Conservation (phyloP, 2,329 filamentous ascomycete genomes). For the Chaetomium strumarium region DNA sequence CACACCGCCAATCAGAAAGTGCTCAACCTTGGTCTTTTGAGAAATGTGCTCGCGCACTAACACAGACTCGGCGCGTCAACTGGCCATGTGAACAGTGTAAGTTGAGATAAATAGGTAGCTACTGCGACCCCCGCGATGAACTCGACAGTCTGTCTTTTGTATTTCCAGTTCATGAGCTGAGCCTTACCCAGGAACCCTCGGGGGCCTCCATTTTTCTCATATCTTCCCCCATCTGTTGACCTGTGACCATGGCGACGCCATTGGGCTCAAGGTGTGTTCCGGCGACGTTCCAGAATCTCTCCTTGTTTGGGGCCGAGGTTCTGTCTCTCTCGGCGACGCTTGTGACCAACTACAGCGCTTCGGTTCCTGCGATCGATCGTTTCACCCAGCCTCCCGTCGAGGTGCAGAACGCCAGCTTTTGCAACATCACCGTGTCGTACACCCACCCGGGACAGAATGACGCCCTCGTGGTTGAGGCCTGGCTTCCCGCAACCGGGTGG, state of each 20-base stretch:
- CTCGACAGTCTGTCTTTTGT: too few species aligned
- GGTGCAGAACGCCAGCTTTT: conserved; percentile 28
- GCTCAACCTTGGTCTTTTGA: too few species aligned
- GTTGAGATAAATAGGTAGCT: too few species aligned
- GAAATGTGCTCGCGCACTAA: too few species aligned
- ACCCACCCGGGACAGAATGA: conserved; percentile 37
- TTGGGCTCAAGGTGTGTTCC: not conserved
- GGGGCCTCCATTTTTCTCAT: too few species aligned
- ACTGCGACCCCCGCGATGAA: too few species aligned
- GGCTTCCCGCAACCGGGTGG: conserved; percentile 32
- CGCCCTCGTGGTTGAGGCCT: conserved; percentile 31
- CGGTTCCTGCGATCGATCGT: not conserved
- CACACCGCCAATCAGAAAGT: too few species aligned
- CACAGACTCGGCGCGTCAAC: too few species aligned
- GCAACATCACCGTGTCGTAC: conserved; percentile 39
- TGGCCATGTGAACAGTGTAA: too few species aligned
- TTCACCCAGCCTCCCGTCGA: conserved; percentile 10
- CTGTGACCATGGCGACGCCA: not conserved
- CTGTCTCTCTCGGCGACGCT: conserved; percentile 11
- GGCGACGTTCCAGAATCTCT: not conserved
- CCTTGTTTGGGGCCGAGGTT: conserved; percentile 16
- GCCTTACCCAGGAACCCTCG: too few species aligned
- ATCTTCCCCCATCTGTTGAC: too few species aligned
- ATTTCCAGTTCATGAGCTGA: too few species aligned
- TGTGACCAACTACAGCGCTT: conserved; percentile 17